Base-by-base conservation (phyloP, 106 monocot genomes). In the Agapanthus africanus region DNA sequence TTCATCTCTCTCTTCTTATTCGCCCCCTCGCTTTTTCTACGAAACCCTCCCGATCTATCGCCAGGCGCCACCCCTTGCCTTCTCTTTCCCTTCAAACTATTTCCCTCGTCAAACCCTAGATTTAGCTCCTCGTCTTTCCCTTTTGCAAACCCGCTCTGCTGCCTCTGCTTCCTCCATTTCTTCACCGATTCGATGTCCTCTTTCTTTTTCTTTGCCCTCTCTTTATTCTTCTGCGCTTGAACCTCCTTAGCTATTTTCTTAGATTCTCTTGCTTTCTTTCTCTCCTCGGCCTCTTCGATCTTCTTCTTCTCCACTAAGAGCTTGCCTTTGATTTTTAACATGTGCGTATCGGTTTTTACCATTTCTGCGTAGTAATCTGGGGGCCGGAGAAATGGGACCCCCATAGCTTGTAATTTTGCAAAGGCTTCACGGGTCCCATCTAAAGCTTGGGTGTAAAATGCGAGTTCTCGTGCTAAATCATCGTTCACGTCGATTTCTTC, bases 131-230 rank as follows among this genome's bases (percentile, higher is more conserved):
- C 80, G 13, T 69, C 78, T 23, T 74, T 63, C 18, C 82, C 84
- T 28, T 62, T 78, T 4, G 85, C 74, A 68, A 86, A 95, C n/a
- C 95, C 91, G 10, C 79, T 81, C 56, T 77, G 83, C 74, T 90
- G 87, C 73, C 94, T 85, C 78, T 94, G 94, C 75, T 94, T 94
- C 80, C 90, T 81, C 94, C 94, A 95, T 76, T 85, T 94, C 79
- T 94, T 94, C 11, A 94, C 90, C 7, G 80, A 83, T 23, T 94
- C 94, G 21, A 91, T 88, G 7, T 86, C 88, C 34, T 95, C 95
- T 62, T 95, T 95, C 83, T 91, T 91, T 23, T 63, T 59, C 78
- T 88, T 95, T 8, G 77, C 81, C 67, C 80, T 81, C 74, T 95
- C 95, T 69, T 80, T 91, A 14, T 64, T 54, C 68, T 91, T 95